Evolutionary conservation across 1,139 yeast species (phyloP).

Genomic region (Wickerhamomyces sp.): DNA sequence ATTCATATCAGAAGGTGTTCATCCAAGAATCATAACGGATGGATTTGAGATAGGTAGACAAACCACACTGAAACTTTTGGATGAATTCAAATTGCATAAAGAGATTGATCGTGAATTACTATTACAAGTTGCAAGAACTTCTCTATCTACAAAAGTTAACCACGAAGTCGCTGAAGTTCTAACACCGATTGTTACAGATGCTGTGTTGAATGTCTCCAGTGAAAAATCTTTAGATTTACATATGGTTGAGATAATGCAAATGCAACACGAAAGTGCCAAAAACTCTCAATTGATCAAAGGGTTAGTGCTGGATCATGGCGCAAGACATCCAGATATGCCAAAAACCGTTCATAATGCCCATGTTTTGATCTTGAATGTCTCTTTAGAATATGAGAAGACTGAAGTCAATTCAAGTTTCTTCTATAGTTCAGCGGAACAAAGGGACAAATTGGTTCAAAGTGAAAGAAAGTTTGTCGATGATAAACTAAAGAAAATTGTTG

Average conservation of each 20-base stretch:
- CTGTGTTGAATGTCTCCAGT: slow-evolving; percentile 71
- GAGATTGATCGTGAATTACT: slow-evolving; percentile 78
- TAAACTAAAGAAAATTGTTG: slow-evolving; percentile 85
- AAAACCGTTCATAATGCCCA: slow-evolving; percentile 76
- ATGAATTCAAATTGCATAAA: slow-evolving; percentile 44
- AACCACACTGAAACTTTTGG: slow-evolving; percentile 65
- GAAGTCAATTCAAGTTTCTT: slow-evolving; percentile 97
- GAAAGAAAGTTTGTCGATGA: slow-evolving; percentile 95
- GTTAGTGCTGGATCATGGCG: slow-evolving; percentile 95
- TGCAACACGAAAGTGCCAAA: slow-evolving; percentile 87
- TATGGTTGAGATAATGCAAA: slow-evolving; percentile 97
- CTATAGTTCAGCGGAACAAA: slow-evolving; percentile 92
- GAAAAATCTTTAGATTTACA: slow-evolving; percentile 72
- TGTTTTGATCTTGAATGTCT: slow-evolving; percentile 84
- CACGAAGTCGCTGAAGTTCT: slow-evolving; percentile 71
- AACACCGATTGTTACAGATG: slow-evolving; percentile 94
- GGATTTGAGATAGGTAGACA: slow-evolving; percentile 91
- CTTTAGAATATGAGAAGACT: slow-evolving; percentile 94
- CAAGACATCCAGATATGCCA: slow-evolving; percentile 99
- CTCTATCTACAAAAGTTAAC: slow-evolving; percentile 81
- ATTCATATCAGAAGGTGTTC: slow-evolving; percentile 88
- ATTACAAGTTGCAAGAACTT: slow-evolving; percentile 86
- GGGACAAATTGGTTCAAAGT: slow-evolving; percentile 90
- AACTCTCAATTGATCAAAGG: slow-evolving; percentile 86
- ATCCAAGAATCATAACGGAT: slow-evolving; percentile 90